These are phyloP conservation scores for Aspergillus steynii DNA, from an alignment of 495 filamentous ascomycete species.

Conservation along the genomic window DNA sequence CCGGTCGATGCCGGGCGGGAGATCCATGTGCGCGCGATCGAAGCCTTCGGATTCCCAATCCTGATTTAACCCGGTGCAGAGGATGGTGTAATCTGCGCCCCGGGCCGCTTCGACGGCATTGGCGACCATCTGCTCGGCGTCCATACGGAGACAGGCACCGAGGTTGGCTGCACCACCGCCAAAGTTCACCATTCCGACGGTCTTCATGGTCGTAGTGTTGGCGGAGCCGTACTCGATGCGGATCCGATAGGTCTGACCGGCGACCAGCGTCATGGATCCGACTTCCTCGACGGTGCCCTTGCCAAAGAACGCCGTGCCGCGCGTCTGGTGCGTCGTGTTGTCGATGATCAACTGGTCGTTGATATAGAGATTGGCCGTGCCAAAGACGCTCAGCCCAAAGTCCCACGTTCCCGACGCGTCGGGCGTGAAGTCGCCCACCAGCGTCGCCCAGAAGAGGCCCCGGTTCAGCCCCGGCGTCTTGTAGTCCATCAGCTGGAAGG, in stretches of 20 bases:
- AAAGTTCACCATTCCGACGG: conserved; percentile 45
- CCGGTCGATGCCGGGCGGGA: conserved; percentile 64
- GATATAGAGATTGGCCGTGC: conserved; percentile 67
- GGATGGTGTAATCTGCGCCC: conserved; percentile 65
- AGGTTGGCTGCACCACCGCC: conserved; percentile 69
- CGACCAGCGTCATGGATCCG: conserved; percentile 47
- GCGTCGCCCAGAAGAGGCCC: conserved; percentile 52
- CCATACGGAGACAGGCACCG: conserved; percentile 66
- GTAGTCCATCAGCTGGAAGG: conserved; percentile 60
- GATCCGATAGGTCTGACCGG: conserved; percentile 57
- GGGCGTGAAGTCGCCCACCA: conserved; percentile 52
- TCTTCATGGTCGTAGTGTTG: conserved; percentile 53
- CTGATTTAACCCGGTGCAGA: conserved; percentile 73
- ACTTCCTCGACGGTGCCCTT: conserved; percentile 59
- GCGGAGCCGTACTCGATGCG: conserved; percentile 61
- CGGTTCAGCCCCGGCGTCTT: conserved; percentile 46
- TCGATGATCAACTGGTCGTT: conserved; percentile 68
- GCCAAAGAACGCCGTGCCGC: conserved; percentile 58
- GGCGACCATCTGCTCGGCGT: conserved; percentile 62
- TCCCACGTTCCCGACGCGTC: conserved; percentile 63
- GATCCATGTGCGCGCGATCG: conserved; percentile 73
- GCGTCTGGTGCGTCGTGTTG: conserved; percentile 54
- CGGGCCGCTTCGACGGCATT: conserved; percentile 59
- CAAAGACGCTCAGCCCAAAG: conserved; percentile 69
- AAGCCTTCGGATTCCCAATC: conserved; percentile 89